These are phyloP conservation scores for Kodamaea restingae DNA, from an alignment of 805 yeast genomes.

Conservation along the genomic window DNA sequence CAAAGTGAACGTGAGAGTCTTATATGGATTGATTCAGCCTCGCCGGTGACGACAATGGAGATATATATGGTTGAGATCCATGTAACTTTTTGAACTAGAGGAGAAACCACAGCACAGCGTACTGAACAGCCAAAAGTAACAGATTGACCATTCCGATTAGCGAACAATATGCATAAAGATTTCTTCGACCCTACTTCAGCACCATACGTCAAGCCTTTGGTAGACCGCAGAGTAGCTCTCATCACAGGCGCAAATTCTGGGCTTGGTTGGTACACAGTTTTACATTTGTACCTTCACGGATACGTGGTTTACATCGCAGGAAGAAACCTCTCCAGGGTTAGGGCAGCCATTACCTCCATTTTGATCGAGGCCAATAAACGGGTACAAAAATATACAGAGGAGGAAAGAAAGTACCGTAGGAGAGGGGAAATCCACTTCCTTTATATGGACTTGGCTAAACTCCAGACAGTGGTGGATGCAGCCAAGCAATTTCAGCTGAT, in stretches of 20 bases:
- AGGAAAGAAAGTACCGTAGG: conserved; percentile 3
- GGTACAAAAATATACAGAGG: conserved; percentile 5
- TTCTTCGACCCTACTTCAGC: conserved; percentile 29
- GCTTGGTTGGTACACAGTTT: conserved; percentile 37
- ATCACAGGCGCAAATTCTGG: conserved; percentile 42
- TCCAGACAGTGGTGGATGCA: conserved; percentile 23
- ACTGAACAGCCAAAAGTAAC: no score
- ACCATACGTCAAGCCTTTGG: conserved; percentile 25
- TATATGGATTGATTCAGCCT: no score
- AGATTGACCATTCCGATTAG: no score
- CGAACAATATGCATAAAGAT: conserved; percentile 3
- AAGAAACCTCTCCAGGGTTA: conserved; percentile 29
- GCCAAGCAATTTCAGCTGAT: conserved; percentile 20
- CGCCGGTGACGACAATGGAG: no score
- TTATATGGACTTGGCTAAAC: conserved; percentile 51
- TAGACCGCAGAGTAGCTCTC: conserved; percentile 26
- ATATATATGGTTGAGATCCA: no score
- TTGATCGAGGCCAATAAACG: conserved; percentile 30
- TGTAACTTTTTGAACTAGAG: no score
- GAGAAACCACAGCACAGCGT: no score
- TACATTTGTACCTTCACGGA: conserved; percentile 40
- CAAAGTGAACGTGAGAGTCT: no score
- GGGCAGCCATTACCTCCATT: conserved; percentile 31
- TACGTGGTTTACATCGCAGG: conserved; percentile 36
- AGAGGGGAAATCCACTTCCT: conserved; percentile 52